Base-by-base conservation (phyloP, 2,329 filamentous ascomycete genomes). In the Berkeleyomyces basicola region DNA sequence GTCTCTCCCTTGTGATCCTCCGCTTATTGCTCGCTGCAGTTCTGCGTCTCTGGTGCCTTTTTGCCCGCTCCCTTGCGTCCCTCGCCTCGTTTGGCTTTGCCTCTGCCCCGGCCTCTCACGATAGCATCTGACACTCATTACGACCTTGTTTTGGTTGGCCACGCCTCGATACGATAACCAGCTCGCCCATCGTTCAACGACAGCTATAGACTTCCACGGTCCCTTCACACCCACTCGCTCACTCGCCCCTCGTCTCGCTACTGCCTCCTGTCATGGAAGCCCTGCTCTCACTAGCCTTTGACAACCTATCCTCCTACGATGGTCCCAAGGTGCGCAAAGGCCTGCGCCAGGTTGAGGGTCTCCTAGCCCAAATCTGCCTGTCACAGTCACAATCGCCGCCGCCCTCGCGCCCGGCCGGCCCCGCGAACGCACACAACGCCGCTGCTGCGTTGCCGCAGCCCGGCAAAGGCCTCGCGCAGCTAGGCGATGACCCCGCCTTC, bases 261-360 rank as follows among this genome's bases (percentile, higher is more conserved):
- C 65, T 66, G 58, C 58, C 59, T 65, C 58, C 62, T 70, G 74
- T 68, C 70, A 97, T 97, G 93, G 93, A 97, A 77, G 84, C 88
- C 61, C 82, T 97, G 37, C 80, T 97, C 63, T 95, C 90, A 53
- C 84, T 95, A 72, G 90, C 92, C 65, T 97, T 97, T 75, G 91
- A 96, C 77, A 95, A 95, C 75, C 86, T 96, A 67, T 95, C 91
- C 65, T 96, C 91, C 58, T 91, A 91, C 73, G 90, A 96, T 69
- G 85, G 85, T 64, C 79, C 81, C 72, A 96, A 96, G 76, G 88
- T 97, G 71, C 86, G 90, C 69, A 97, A 96, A 76, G 93, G 92
- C 60, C 77, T 97, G 67, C 87, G 90, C 68, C 92, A 96, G 76
- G 90, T 97, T 67, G 92, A 97, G 75, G 90, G 90, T 40, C 81